Evolutionary conservation across 2,329 filamentous ascomycete genomes (phyloP).

Genomic region (Sordariomycetes sp.): DNA sequence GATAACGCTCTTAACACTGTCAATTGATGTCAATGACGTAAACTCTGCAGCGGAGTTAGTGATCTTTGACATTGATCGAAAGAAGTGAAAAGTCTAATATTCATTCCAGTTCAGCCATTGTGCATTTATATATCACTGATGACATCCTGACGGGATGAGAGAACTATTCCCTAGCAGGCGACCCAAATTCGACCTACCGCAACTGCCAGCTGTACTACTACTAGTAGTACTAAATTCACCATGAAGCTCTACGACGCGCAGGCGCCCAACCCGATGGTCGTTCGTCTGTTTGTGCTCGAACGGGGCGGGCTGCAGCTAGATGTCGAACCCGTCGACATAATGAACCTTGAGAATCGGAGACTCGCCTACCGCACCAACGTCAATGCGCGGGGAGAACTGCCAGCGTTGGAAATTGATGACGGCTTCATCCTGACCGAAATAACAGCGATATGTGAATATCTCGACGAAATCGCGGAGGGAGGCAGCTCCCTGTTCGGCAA

Average conservation of each 20-base stretch:
- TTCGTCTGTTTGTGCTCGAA: constrained; percentile 9
- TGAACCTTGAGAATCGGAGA: constrained; percentile 7
- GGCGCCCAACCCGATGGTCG: constrained; percentile 6
- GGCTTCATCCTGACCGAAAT: constrained; percentile 5
- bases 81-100: no score
- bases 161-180: no score
- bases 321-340: constrained; percentile 6
- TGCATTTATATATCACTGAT: no score
- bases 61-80: no score
- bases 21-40: no score
- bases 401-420: not conserved
- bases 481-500: constrained; percentile 1
- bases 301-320: constrained; percentile 6
- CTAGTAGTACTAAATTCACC: not conserved
- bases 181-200: no score
- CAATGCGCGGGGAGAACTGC: constrained; percentile 6
- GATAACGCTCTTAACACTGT: no score
- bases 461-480: constrained; percentile 3
- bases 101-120: no score
- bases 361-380: constrained; percentile 6
- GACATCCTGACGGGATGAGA: no score
- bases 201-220: no score
- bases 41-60: no score
- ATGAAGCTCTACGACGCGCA: constrained; percentile 6
- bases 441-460: constrained; percentile 5